Evolutionary conservation across 495 filamentous ascomycete genomes (phyloP).

Genomic region (Podospora appendiculata): DNA sequence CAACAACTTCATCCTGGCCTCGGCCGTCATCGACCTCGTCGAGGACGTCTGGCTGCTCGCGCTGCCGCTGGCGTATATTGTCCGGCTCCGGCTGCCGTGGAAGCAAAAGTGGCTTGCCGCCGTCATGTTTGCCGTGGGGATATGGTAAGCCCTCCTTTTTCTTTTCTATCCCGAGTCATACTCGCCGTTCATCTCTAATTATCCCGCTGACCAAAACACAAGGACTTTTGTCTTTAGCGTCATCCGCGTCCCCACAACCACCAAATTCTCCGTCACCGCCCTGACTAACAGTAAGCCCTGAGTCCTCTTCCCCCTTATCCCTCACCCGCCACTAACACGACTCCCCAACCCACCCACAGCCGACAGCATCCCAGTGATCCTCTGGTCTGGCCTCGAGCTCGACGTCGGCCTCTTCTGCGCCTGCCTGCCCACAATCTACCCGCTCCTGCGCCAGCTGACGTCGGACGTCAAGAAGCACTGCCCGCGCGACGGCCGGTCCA

Average conservation of each 20-base stretch:
- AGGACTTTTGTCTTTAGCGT: conserved; percentile 24
- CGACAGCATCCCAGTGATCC: conserved; percentile 15
- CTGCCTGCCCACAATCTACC: conserved; percentile 19
- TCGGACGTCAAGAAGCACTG: too few species aligned
- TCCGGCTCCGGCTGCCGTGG: conserved; percentile 22
- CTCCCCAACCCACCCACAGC: conserved; percentile 8
- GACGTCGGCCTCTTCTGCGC: conserved; percentile 24
- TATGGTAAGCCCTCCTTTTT: conserved; percentile 15
- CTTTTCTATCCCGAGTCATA: too few species aligned
- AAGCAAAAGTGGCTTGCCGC: conserved; percentile 26
- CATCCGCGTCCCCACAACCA: conserved; percentile 21
- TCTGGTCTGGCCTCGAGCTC: conserved; percentile 25
- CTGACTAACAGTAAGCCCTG: conserved; percentile 21
- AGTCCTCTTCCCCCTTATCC: too few species aligned
- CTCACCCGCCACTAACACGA: not conserved
- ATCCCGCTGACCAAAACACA: not conserved
- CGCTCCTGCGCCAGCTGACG: conserved; percentile 8
- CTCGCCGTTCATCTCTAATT: too few species aligned
- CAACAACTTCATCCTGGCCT: conserved; percentile 19
- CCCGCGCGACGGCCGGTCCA: too few species aligned
- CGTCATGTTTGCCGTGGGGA: conserved; percentile 32
- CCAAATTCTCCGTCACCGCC: conserved; percentile 10
- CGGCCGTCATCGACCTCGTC: conserved; percentile 24
- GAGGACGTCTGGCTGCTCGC: conserved; percentile 30
- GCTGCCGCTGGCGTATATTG: conserved; percentile 27